Conservation (phyloP, 306 rosid genomes). For the Gastrolobium villosum region DNA sequence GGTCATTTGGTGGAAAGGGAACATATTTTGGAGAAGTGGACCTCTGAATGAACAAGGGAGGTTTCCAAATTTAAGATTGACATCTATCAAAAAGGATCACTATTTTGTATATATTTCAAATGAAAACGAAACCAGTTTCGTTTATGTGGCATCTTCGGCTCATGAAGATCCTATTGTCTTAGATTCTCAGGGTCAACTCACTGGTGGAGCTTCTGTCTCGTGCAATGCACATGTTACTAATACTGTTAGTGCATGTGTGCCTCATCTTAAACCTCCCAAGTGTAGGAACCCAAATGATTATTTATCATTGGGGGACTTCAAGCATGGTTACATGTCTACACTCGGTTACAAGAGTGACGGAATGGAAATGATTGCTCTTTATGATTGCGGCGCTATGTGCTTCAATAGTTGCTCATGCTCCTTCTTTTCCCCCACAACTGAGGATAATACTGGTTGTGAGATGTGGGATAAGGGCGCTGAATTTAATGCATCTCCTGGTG, state of each 20-base stretch:
- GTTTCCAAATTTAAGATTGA: background rate
- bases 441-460: background rate
- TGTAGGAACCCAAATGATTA: conserved; percentile 11
- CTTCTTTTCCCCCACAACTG: background rate
- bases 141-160: background rate
- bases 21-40: background rate
- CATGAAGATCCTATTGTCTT: background rate
- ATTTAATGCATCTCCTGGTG: background rate
- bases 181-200: background rate
- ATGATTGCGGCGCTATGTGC: background rate
- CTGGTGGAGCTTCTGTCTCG: background rate
- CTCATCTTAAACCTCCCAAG: background rate
- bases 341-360: background rate
- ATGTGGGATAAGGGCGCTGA: background rate
- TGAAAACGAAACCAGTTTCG: background rate
- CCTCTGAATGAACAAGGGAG: background rate
- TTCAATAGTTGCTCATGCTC: background rate
- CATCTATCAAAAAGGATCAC: background rate
- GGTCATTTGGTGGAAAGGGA: conserved; percentile 15
- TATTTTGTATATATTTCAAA: background rate
- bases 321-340: background rate
- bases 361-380: background rate
- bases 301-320: background rate
- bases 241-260: background rate
- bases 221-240: background rate